phyloP scores from a whole-genome alignment of 306 rosid species.

The Corylus avellana region DNA sequence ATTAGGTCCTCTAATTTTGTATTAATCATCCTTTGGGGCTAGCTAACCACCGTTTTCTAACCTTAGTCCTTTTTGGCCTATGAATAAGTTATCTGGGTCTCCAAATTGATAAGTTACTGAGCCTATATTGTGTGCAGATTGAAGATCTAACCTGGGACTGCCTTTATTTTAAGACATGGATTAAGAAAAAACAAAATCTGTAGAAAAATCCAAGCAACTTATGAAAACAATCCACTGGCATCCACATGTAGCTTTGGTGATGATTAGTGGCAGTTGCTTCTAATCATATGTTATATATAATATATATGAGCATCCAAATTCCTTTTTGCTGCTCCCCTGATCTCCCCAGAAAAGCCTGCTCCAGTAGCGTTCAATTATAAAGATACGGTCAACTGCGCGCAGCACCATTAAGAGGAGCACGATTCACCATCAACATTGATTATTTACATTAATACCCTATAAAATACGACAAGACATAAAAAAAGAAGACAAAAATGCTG shows the following conservation, averaged over 20 bases:
- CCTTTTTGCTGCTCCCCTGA: neutral
- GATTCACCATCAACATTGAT: neutral
- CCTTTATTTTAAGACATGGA: neutral
- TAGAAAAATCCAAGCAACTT: neutral
- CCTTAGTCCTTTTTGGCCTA: neutral
- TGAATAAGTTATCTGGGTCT: neutral
- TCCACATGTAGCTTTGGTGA: neutral
- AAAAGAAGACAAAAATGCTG: no score
- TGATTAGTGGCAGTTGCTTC: no score
- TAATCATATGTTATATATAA: no score
- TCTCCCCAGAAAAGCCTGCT: neutral
- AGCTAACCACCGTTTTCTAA: neutral
- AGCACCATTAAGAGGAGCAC: neutral
- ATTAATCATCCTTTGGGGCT: neutral
- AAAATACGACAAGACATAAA: neutral
- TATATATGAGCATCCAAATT: neutral
- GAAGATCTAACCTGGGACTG: neutral
- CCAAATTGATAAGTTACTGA: conserved; percentile 7
- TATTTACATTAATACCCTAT: neutral
- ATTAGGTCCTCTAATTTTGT: neutral
- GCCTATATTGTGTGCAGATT: conserved; percentile 10
- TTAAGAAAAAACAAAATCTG: neutral
- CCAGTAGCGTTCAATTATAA: neutral
- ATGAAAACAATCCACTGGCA: neutral
- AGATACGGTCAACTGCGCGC: neutral